Evolutionary conservation across 495 filamentous ascomycete genomes (phyloP).

Genomic region (Mycothermus thermophilus): DNA sequence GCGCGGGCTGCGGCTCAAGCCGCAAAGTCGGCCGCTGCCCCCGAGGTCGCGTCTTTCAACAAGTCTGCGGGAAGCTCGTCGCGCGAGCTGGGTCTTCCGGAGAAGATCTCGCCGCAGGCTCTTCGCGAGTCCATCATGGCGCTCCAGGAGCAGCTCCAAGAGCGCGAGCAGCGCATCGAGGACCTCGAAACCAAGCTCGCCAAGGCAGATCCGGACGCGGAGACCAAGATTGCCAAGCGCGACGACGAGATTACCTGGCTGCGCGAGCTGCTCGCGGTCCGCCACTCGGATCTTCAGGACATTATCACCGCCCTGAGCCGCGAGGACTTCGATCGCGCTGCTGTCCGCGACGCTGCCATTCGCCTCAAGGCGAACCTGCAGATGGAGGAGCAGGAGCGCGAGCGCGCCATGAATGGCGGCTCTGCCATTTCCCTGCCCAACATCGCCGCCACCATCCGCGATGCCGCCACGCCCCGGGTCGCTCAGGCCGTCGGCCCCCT

Average conservation of each 20-base stretch:
- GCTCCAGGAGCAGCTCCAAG: constrained; percentile 89
- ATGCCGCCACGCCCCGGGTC: constrained; percentile 61
- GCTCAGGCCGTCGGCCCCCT: constrained; percentile 64
- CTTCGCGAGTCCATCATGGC: constrained; percentile 92
- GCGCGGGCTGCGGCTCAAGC: constrained; percentile 76
- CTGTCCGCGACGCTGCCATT: constrained; percentile 79
- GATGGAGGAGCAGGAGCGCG: constrained; percentile 93
- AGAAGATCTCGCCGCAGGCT: constrained; percentile 85
- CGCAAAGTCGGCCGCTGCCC: constrained; percentile 47
- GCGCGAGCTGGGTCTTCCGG: constrained; percentile 42
- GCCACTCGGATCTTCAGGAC: constrained; percentile 81
- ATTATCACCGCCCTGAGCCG: constrained; percentile 68
- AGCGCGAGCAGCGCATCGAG: constrained; percentile 80
- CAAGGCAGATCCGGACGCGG: constrained; percentile 54
- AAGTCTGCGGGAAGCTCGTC: constrained; percentile 25
- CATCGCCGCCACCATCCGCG: constrained; percentile 38
- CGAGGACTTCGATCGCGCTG: constrained; percentile 57
- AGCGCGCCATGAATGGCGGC: constrained; percentile 46
- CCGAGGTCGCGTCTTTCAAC: constrained; percentile 15
- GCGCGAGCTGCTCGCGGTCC: constrained; percentile 79
- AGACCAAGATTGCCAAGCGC: constrained; percentile 68
- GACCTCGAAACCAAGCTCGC: constrained; percentile 60
- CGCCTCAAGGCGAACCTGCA: constrained; percentile 85
- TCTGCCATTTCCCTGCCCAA: constrained; percentile 39
- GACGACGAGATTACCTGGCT: constrained; percentile 94